Conservation (phyloP, 805 yeast genomes). For the Brettanomyces bruxellensis region DNA sequence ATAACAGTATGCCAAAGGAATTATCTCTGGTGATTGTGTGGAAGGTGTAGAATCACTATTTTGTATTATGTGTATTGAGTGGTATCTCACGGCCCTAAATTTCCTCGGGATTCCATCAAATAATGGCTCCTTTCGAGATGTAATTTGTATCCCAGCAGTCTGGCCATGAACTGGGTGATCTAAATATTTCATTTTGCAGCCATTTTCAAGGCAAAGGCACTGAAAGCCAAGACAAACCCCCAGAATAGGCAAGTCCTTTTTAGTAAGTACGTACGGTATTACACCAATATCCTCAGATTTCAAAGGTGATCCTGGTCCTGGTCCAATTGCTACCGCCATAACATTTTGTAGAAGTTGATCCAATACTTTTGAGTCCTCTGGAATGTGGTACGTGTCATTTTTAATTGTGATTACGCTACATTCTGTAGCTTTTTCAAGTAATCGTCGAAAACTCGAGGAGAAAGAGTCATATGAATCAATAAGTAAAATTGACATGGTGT, state of each 20-base stretch:
- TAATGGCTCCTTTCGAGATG: constrained; percentile 21
- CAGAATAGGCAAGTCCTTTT: constrained; percentile 51
- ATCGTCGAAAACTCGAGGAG: constrained; percentile 66
- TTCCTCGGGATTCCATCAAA: constrained; percentile 31
- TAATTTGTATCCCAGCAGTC: constrained; percentile 39
- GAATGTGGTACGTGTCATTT: constrained; percentile 42
- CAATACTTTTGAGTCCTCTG: constrained; percentile 28
- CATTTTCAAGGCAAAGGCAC: constrained; percentile 54
- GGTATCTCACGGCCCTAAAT: constrained; percentile 78
- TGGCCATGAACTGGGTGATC: constrained; percentile 78
- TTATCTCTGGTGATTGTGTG: constrained; percentile 19
- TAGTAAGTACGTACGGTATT: constrained; percentile 44
- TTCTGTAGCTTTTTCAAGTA: constrained; percentile 46
- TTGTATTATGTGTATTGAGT: constrained; percentile 57
- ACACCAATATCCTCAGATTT: constrained; percentile 61
- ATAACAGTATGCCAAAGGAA: constrained; percentile 51
- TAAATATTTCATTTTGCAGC: constrained; percentile 45
- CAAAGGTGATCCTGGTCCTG: constrained; percentile 93
- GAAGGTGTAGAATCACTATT: background rate
- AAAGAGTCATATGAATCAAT: constrained; percentile 95
- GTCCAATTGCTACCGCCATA: constrained; percentile 81
- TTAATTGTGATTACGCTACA: constrained; percentile 32
- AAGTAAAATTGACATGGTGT: constrained; percentile 45
- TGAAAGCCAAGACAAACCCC: constrained; percentile 96
- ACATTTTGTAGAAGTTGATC: constrained; percentile 37